Conservation (phyloP, 192 early-diverging fungal genomes). For the Entomortierella parvispora region DNA sequence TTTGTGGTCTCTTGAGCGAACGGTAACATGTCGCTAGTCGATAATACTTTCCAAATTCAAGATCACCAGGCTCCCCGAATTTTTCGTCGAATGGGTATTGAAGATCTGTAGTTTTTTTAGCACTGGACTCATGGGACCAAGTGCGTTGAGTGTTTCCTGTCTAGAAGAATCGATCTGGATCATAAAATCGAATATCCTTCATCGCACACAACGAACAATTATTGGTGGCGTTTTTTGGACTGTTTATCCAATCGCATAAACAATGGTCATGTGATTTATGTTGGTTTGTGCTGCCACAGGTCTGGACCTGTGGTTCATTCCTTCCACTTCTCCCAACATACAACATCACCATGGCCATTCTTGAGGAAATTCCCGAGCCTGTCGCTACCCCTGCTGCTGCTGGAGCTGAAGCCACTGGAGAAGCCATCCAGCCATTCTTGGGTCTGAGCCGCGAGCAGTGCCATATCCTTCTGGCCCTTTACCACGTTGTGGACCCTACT, state of each 20-base stretch:
- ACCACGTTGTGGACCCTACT: constrained; percentile 58
- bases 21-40: too few species aligned
- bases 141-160: too few species aligned
- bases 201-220: too few species aligned
- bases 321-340: background rate
- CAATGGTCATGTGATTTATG: background rate
- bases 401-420: background rate
- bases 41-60: too few species aligned
- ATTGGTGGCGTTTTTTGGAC: too few species aligned
- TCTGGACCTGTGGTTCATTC: background rate
- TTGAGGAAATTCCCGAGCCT: constrained; percentile 24
- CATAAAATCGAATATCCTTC: too few species aligned
- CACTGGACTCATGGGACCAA: background rate
- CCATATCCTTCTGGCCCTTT: constrained; percentile 58
- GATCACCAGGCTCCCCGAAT: too few species aligned
- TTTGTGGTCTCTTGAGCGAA: too few species aligned
- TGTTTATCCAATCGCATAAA: too few species aligned
- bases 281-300: background rate
- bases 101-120: too few species aligned
- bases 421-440: constrained; percentile 49
- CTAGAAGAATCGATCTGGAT: too few species aligned
- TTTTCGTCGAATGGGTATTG: too few species aligned
- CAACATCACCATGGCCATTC: constrained; percentile 11
- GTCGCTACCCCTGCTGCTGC: background rate
- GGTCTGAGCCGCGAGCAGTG: constrained; percentile 59